Conservation (phyloP, 1,139 yeast species). For the Yamadazyma blattariae region DNA sequence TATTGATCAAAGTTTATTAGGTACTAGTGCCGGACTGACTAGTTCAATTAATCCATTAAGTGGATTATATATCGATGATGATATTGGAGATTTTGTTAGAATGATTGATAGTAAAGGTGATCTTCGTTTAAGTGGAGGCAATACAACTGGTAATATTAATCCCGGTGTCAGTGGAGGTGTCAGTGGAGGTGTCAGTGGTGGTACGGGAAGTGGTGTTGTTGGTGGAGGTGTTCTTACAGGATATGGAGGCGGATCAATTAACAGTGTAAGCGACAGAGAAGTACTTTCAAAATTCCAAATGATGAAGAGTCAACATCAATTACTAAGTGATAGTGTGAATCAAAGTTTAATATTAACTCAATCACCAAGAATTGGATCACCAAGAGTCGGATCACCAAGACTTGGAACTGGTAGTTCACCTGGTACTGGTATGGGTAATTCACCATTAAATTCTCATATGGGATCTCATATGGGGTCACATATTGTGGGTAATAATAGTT, state of each 20-base stretch:
- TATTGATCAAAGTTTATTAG: constrained; percentile 25
- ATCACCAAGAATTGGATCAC: constrained; percentile 3
- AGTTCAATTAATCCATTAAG: constrained; percentile 34
- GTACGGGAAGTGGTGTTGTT: too few species aligned
- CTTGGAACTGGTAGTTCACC: background rate
- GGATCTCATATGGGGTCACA: background rate
- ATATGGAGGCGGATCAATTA: constrained; percentile 2
- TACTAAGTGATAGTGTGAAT: constrained; percentile 51
- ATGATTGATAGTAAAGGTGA: constrained; percentile 72
- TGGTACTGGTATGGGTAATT: background rate
- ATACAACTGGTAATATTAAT: too few species aligned
- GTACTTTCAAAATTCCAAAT: constrained; percentile 37
- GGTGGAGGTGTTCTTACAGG: too few species aligned
- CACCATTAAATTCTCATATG: constrained; percentile 1
- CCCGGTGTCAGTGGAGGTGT: too few species aligned
- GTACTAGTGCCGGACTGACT: constrained; percentile 39
- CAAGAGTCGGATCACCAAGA: background rate
- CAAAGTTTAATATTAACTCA: constrained; percentile 35
- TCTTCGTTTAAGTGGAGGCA: constrained; percentile 31
- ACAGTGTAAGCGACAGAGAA: constrained; percentile 14
- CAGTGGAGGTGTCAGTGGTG: too few species aligned
- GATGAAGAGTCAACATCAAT: constrained; percentile 42
- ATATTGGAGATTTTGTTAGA: constrained; percentile 74
- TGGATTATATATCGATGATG: constrained; percentile 58
- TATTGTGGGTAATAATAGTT: background rate